These are phyloP conservation scores for Plasmodium sp. DNA, from an alignment of 169 alveolate species.

Conservation along the genomic window DNA sequence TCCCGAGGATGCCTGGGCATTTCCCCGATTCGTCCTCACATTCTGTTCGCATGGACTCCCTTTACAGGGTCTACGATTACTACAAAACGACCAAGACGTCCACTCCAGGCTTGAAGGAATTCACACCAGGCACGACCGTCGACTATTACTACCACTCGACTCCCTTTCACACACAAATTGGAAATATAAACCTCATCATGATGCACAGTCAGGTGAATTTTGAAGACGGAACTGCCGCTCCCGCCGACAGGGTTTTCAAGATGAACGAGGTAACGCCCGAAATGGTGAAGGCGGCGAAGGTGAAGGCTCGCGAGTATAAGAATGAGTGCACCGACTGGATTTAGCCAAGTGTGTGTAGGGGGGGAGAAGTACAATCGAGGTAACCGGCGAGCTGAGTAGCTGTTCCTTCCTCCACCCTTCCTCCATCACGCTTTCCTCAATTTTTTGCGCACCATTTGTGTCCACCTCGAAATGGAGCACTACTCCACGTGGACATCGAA, in stretches of 20 bases:
- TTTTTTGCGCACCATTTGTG: background rate
- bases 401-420: background rate
- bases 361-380: background rate
- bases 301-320: constrained; percentile 27
- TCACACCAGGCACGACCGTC: constrained; percentile 74
- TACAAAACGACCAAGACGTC: constrained; percentile 75
- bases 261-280: constrained; percentile 46
- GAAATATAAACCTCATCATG: constrained; percentile 78
- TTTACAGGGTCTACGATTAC: constrained; percentile 78
- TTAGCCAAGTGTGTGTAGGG: background rate
- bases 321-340: background rate
- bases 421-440: background rate
- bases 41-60: background rate
- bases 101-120: constrained; percentile 51
- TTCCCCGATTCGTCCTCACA: background rate
- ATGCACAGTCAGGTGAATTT: constrained; percentile 84
- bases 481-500: background rate
- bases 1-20: background rate
- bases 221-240: constrained; percentile 78
- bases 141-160: constrained; percentile 79
- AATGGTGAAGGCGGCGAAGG: constrained; percentile 52
- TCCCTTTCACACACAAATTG: constrained; percentile 79
- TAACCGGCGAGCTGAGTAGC: background rate
- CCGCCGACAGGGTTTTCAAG: constrained; percentile 76
- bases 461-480: background rate